Evolutionary conservation across 1,284 basidiomycete genomes (phyloP), one percentile per base, ranked within the genome.

Genomic region (Butyriboletus pseudospeciosus): DNA sequence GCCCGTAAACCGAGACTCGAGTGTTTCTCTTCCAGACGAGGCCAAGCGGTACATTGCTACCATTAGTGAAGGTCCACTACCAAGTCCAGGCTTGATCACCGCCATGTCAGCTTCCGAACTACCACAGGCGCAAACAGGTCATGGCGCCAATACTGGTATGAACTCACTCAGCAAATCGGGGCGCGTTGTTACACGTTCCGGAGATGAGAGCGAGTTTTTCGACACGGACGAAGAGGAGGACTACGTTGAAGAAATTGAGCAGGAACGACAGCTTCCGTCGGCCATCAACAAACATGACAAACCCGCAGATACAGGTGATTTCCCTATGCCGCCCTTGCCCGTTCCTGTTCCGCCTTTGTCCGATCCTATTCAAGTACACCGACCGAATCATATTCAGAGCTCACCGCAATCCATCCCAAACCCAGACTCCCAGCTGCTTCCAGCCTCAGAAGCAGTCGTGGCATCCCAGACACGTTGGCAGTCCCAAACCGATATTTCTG

Each of bases 1-100:
- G 36, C 56, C 61, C 2, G 58, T 68, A 25, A 74, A 74, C 16
- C 75, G 79, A 53, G 84, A 86, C 47, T 89, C 85, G 14, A 78
- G 79, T 35, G 80, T 86, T 49, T 82, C 83, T 36, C 74, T 89
- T 35, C 85, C 88, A 1, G 87, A 89, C 55, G 89, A 90, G 67
- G 83, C 86, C 17, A 81, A 75, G 58, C 80, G 79, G 43, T 90
- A 87, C 63, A 85, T 88, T 53, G 76, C 81, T 37, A 81, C 78
- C 58, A 83, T 87, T 78, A 70, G 70, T 26, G 85, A 88, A 47
- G 83, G 82, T 8, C 83, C 86, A 7, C 62, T 74, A 8, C 70
- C 79, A n/a, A 85, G 80, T 61, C 81, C 84, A 5, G 51, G 51
- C 7, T 44, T 55, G 32, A 37, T 41, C 36, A 12, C 43, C 13